Evolutionary conservation across 2,329 filamentous ascomycete genomes (phyloP).

Genomic region (Penicillium brevicompactum): DNA sequence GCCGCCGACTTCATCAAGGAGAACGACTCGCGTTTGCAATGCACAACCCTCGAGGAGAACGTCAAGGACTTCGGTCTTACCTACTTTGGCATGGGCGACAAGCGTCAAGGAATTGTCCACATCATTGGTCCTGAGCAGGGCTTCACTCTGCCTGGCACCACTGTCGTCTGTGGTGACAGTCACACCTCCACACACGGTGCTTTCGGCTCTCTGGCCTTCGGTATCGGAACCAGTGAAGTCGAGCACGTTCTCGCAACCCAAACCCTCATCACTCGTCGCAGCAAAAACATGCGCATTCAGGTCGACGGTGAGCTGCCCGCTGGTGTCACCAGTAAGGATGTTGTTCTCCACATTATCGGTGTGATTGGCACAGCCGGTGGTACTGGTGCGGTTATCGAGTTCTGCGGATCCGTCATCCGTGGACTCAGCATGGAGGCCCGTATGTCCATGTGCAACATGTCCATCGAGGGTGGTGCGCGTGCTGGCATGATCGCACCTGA

Average conservation of each 20-base stretch:
- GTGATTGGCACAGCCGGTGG: conserved; percentile 93
- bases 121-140: conserved; percentile 98
- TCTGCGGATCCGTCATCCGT: conserved; percentile 91
- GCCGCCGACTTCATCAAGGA: conserved; percentile 93
- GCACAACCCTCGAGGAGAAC: conserved; percentile 93
- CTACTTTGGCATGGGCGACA: conserved; percentile 95
- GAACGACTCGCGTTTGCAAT: conserved; percentile 90
- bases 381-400: conserved; percentile 93
- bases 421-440: conserved; percentile 90
- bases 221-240: conserved; percentile 97
- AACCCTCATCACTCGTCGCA: conserved; percentile 89
- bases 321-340: conserved; percentile 94
- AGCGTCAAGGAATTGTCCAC: conserved; percentile 97
- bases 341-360: conserved; percentile 90
- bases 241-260: conserved; percentile 98
- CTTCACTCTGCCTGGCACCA: conserved; percentile 95
- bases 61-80: conserved; percentile 95
- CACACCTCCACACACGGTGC: conserved; percentile 98
- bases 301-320: conserved; percentile 87
- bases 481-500: conserved; percentile 97
- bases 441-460: conserved; percentile 99
- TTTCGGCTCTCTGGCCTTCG: conserved; percentile 91
- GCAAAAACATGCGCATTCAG: conserved; percentile 98
- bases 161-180: conserved; percentile 95
- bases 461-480: conserved; percentile 91